A percentile compares a stretch with the other conserved stretches of the same genome.
Evolutionary conservation across 2,329 filamentous ascomycete genomes (phyloP).

Genomic region (Fusarium sp.): DNA sequence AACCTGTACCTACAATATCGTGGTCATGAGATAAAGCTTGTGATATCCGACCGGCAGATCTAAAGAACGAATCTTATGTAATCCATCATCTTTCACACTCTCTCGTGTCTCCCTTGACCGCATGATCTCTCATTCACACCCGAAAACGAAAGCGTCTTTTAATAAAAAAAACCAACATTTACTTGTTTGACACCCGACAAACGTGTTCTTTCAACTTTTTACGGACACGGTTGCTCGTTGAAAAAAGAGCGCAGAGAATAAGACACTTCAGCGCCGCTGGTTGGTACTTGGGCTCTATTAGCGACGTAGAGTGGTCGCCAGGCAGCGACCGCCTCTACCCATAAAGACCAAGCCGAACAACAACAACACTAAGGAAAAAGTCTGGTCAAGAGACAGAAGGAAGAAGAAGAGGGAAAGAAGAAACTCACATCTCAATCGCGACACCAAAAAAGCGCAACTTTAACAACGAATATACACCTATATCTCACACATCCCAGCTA

Average conservation of each 20-base stretch:
- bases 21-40: background rate
- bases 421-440: background rate
- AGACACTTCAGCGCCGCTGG: constrained; percentile 22
- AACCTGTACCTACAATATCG: background rate
- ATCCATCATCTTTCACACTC: background rate
- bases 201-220: background rate
- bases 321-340: constrained; percentile 37
- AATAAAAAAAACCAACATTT: background rate
- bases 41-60: background rate
- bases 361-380: constrained; percentile 13
- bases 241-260: background rate
- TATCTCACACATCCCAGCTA: background rate
- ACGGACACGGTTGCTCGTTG: constrained; percentile 18
- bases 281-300: constrained; percentile 24
- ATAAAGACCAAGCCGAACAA: constrained; percentile 16
- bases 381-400: background rate
- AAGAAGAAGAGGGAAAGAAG: constrained; percentile 3
- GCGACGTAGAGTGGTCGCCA: constrained; percentile 38
- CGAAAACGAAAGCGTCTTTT: background rate
- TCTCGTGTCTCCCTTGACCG: background rate
- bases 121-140: background rate
- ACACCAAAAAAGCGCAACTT: background rate
- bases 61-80: background rate
- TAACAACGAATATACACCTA: background rate
- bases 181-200: background rate